Evolutionary conservation across 1,139 yeast species (phyloP), one percentile per base, ranked within the genome.

Genomic region (Diutina sp.): DNA sequence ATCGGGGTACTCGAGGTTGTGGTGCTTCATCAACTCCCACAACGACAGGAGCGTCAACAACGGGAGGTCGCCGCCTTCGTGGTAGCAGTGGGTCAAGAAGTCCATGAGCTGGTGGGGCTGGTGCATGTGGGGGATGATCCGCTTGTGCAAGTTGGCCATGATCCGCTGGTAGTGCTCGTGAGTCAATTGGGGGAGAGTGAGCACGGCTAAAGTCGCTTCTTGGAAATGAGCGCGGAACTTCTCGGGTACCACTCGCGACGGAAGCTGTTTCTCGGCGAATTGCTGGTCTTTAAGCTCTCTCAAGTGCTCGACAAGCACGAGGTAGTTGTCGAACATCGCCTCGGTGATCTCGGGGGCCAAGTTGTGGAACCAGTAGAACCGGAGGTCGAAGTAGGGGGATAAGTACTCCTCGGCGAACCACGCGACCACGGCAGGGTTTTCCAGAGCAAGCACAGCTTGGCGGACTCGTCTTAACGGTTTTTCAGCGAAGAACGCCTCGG

Each of bases 1-100:
- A 62, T 90, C 87, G 14, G 98, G 98, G 69, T 93, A 93, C 65
- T 93, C 99, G 65, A 93, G 77, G 67, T 91, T 91, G 69, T 83
- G 84, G 58, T 78, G 76, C 64, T 82, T 88, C 84, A 93, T 93
- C 59, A 93, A 76, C 64, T 85, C 90, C 69, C 90, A 93, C 58
- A 93, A 74, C 41, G 97, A 95, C 67, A 90, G 91, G 62, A 93
- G 76, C 4, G 98, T 87, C 58, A 95, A 72, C 55, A 93, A 80
- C 8, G 96, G 88, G 9, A 89, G 76, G 61, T 86, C 88, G 25
- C 81, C 76, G 55, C 82, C 74, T 52, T 73, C 67, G 59, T 81
- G 77, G 67, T 90, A 91, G 4, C 96, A 85, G 60, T 89, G 96
- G 1, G 97, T 90, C 59, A 93, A 74, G 68, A 91, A 93, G 70